Evolutionary conservation across 2,329 filamentous ascomycete species (phyloP).

Genomic region (Raffaelea deltoideospora): DNA sequence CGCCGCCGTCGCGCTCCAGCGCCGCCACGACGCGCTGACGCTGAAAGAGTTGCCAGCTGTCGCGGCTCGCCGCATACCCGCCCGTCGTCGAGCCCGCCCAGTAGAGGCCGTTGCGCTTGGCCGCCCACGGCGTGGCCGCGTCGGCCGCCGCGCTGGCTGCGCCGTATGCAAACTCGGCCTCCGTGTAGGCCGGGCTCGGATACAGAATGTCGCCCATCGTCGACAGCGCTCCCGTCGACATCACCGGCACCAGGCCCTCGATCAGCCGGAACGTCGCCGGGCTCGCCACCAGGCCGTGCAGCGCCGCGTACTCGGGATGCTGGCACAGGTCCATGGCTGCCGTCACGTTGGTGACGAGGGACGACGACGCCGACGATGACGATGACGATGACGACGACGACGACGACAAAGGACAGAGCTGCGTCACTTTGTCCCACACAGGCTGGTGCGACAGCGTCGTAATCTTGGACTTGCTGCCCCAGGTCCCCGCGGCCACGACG

Average conservation of each 20-base stretch:
- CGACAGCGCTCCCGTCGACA: constrained; percentile 47
- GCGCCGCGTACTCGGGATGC: constrained; percentile 25
- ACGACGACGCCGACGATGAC: too few species aligned
- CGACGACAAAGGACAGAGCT: constrained; percentile 15
- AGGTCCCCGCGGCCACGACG: constrained; percentile 48
- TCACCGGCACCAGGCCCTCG: constrained; percentile 25
- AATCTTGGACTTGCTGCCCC: constrained; percentile 21
- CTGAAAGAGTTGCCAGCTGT: constrained; percentile 59
- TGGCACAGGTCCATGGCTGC: constrained; percentile 24
- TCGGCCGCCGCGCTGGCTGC: too few species aligned
- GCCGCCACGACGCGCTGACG: constrained; percentile 57
- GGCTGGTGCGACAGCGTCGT: constrained; percentile 14
- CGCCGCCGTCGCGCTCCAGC: too few species aligned
- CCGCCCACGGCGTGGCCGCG: constrained; percentile 37
- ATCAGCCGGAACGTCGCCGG: constrained; percentile 26
- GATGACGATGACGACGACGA: too few species aligned
- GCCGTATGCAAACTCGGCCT: constrained; percentile 40
- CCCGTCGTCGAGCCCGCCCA: constrained; percentile 58
- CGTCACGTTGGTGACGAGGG: too few species aligned
- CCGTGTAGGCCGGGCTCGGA: constrained; percentile 55
- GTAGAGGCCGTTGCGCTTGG: constrained; percentile 39
- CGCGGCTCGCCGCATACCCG: constrained; percentile 39
- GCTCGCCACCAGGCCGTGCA: constrained; percentile 29
- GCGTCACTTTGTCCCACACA: constrained; percentile 18
- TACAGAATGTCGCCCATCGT: constrained; percentile 58